Percentiles rank a stretch among this genome's conserved stretches.
phyloP scores from a whole-genome alignment of 805 yeast genomes.

The Saccharomyces jurei region DNA sequence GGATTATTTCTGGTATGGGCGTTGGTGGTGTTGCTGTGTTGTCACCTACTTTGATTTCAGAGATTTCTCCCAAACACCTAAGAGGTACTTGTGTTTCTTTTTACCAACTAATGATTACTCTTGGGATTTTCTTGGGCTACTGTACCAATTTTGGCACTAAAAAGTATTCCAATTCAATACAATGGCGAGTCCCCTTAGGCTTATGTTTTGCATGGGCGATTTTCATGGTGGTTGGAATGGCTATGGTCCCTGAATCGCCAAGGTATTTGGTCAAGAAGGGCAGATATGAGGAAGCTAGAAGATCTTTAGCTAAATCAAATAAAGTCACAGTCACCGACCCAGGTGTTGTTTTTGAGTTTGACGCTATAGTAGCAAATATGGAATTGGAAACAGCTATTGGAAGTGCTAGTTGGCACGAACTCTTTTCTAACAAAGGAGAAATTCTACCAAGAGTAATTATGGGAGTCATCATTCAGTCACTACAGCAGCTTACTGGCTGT shows the following conservation, averaged over 20 bases:
- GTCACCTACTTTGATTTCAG: slow-evolving; percentile 57
- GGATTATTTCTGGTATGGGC: slow-evolving; percentile 65
- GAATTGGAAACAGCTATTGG: slow-evolving; percentile 55
- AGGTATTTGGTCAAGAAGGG: slow-evolving; percentile 46
- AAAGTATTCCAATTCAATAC: slow-evolving; percentile 24
- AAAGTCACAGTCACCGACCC: slow-evolving; percentile 45
- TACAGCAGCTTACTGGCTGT: slow-evolving; percentile 60
- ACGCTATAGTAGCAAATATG: slow-evolving; percentile 46
- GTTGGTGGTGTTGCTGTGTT: slow-evolving; percentile 70
- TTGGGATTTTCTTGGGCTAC: slow-evolving; percentile 63
- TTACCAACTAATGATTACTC: slow-evolving; percentile 54
- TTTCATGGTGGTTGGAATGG: slow-evolving; percentile 38
- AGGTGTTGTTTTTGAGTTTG: slow-evolving; percentile 45
- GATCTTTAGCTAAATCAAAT: slow-evolving; percentile 45
- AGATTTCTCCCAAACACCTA: slow-evolving; percentile 28
- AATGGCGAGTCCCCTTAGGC: slow-evolving; percentile 64
- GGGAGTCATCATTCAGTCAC: slow-evolving; percentile 48
- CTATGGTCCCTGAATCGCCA: slow-evolving; percentile 63
- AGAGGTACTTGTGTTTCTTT: slow-evolving; percentile 58
- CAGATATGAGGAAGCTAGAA: slow-evolving; percentile 53
- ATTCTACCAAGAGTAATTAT: slow-evolving; percentile 37
- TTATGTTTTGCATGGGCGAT: slow-evolving; percentile 37
- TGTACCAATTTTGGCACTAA: slow-evolving; percentile 52
- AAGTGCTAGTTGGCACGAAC: slow-evolving; percentile 35
- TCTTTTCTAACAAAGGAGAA: slow-evolving; percentile 62